Evolutionary conservation across 176 grass and related monocot species (phyloP).

Genomic region (Oryza officinalis): DNA sequence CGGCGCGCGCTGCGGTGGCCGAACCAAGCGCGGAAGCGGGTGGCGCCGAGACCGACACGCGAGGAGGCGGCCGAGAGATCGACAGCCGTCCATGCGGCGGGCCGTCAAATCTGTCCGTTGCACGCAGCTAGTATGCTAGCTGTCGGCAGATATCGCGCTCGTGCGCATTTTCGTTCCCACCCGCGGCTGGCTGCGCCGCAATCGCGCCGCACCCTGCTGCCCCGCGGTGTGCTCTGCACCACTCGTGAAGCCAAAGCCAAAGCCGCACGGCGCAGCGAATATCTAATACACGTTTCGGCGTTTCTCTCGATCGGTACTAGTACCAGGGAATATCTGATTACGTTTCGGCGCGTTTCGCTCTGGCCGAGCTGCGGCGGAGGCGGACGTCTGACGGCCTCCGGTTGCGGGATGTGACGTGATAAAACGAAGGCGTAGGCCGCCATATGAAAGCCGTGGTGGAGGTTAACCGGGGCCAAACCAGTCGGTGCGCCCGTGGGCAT

Average conservation of each 20-base stretch:
- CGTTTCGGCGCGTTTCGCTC: background rate
- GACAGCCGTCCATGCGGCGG: background rate
- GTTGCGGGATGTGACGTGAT: background rate
- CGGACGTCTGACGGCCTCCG: background rate
- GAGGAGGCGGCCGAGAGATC: background rate
- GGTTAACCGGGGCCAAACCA: background rate
- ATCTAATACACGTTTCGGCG: too few relatives aligned
- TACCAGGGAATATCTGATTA: background rate
- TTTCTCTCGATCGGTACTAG: too few relatives aligned
- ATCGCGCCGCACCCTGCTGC: background rate
- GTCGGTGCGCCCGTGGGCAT: background rate
- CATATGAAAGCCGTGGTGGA: background rate
- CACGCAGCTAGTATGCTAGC: too few relatives aligned
- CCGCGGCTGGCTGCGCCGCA: background rate
- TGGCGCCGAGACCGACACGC: background rate
- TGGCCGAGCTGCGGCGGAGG: background rate
- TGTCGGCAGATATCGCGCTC: background rate
- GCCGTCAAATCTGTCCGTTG: background rate
- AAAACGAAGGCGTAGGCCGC: background rate
- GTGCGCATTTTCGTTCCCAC: slow-evolving; percentile 28
- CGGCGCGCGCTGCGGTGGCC: background rate
- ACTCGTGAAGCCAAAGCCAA: background rate
- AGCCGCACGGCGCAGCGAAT: background rate
- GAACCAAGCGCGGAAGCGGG: background rate
- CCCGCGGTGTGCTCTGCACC: background rate